Conservation (phyloP, 1,139 yeast species). For the Pichia inconspicua region DNA sequence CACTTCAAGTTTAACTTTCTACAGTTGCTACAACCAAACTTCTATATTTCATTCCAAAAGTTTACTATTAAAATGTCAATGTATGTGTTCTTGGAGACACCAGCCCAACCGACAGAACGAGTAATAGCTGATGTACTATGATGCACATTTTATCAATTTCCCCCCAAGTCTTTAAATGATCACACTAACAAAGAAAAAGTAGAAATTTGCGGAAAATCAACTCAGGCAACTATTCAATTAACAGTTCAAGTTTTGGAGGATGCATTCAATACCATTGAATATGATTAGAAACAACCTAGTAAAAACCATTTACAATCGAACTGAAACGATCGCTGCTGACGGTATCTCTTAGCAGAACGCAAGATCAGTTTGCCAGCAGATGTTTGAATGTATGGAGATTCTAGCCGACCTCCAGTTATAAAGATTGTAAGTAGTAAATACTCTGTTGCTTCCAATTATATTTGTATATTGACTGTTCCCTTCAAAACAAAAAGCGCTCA, state of each 20-base stretch:
- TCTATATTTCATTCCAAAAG: no score
- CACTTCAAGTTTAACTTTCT: no score
- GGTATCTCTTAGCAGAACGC: constrained; percentile 16
- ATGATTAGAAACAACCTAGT: neutral
- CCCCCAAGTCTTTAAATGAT: constrained; percentile 11
- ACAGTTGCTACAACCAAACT: neutral
- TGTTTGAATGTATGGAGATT: constrained; percentile 12
- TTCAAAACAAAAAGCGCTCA: neutral
- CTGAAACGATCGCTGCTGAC: constrained; percentile 13
- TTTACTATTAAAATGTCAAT: neutral
- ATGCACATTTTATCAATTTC: constrained; percentile 22
- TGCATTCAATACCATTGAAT: neutral
- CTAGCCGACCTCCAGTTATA: constrained; percentile 10
- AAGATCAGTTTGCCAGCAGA: constrained; percentile 12
- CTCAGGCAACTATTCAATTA: neutral
- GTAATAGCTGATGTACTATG: constrained; percentile 27
- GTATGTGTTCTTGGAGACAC: constrained; percentile 31
- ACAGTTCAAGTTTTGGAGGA: neutral
- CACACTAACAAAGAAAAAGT: neutral
- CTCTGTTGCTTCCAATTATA: neutral
- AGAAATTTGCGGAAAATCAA: neutral
- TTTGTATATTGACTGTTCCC: neutral
- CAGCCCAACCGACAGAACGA: constrained; percentile 21
- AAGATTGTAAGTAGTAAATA: neutral
- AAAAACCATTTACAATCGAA: neutral